Conservation (phyloP, 768 basidiomycete species). For the Podaxis carcinomalis region DNA sequence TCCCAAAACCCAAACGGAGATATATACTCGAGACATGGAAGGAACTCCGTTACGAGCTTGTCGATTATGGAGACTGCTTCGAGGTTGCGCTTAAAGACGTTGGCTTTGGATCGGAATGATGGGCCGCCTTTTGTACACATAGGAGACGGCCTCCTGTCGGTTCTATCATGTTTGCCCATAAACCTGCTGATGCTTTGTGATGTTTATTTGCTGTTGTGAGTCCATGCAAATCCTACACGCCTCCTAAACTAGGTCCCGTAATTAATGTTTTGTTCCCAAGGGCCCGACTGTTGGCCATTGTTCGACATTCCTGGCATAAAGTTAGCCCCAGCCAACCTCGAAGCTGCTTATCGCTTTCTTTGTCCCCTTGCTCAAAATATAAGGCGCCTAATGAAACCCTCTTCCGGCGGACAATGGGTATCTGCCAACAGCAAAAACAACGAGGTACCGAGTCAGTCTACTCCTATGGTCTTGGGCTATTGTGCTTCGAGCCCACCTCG, state of each 20-base stretch:
- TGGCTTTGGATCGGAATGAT: background rate
- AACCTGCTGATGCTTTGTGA: background rate
- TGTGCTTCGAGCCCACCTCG: background rate
- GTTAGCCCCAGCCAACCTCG: background rate
- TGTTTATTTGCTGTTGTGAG: background rate
- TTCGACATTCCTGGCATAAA: background rate
- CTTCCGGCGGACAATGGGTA: background rate
- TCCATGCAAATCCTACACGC: background rate
- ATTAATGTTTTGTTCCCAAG: background rate
- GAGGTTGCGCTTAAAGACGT: background rate
- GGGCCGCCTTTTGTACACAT: background rate
- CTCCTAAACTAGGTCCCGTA: background rate
- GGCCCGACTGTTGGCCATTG: background rate
- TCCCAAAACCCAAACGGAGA: background rate
- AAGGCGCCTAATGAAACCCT: background rate
- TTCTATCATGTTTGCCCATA: background rate
- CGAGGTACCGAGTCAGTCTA: background rate
- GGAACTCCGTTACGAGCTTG: background rate
- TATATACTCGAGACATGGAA: background rate
- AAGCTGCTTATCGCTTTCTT: background rate
- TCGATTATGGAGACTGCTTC: slow-evolving; percentile 1
- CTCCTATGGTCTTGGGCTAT: background rate
- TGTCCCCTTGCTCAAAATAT: background rate
- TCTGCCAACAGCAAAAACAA: background rate
- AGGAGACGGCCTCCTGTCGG: too few relatives aligned